These are phyloP conservation scores for Blastobotrys peoriensis DNA, from an alignment of 805 yeast species.

Conservation along the genomic window DNA sequence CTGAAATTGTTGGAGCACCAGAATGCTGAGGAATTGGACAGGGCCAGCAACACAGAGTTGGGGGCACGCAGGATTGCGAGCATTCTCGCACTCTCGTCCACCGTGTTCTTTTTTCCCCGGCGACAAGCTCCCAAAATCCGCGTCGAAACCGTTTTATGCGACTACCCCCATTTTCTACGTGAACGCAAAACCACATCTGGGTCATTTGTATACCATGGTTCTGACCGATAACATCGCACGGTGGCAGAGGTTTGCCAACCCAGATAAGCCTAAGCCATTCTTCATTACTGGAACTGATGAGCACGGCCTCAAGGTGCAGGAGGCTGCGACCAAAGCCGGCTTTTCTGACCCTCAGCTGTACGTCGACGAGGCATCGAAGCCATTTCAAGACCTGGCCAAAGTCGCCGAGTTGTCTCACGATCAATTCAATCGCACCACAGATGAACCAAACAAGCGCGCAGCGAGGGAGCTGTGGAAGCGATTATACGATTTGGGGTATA, in stretches of 20 bases:
- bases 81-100: no score
- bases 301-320: slow-evolving; percentile 88
- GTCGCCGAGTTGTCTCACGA: slow-evolving; percentile 53
- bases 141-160: slow-evolving; percentile 40
- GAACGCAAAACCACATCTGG: slow-evolving; percentile 91
- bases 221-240: slow-evolving; percentile 72
- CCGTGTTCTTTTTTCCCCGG: no score
- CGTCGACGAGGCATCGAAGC: slow-evolving; percentile 62
- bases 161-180: slow-evolving; percentile 96
- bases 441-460: slow-evolving; percentile 61
- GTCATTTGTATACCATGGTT: slow-evolving; percentile 85
- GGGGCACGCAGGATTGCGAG: no score
- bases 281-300: slow-evolving; percentile 95
- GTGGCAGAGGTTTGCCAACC: slow-evolving; percentile 48
- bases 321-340: slow-evolving; percentile 61
- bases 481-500: slow-evolving; percentile 53
- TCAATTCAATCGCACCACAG: slow-evolving; percentile 88
- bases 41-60: no score
- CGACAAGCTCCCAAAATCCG: no score
- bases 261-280: slow-evolving; percentile 5
- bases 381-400: slow-evolving; percentile 61
- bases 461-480: slow-evolving; percentile 66
- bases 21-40: no score
- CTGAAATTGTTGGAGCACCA: no score
- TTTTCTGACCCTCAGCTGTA: slow-evolving; percentile 52